Evolutionary conservation across 306 rosid genomes (phyloP), one percentile per base, ranked within the genome.

Genomic region (Biancaea sappan): DNA sequence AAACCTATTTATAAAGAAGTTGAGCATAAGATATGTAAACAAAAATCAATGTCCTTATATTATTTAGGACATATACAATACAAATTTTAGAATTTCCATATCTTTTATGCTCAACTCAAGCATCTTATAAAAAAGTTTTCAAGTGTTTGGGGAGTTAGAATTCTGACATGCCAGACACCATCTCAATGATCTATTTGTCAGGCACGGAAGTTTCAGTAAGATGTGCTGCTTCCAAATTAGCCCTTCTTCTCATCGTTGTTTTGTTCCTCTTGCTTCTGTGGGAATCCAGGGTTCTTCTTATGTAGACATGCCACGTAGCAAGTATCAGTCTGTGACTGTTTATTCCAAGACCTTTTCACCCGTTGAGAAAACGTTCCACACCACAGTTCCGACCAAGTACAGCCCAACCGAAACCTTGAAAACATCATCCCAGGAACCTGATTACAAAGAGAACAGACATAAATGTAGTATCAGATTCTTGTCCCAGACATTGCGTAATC

Each of bases 381-480:
- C 92, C 67, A 95, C 97, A 12, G 99, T 92, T 84, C 99, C 99
- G 41, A 88, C 81, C 85, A 95, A 81, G 81, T 95, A 95, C 25
- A 95, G 86, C 77, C 90, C 98, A 66, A 95, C 99, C 53, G 99
- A 88, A 46, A 95, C 99, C 88, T 95, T 86, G 88, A 95, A 95
- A 68, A 95, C 98, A 78, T 95, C 93, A 59, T 89, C 98, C 99
- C 99, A 95, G 1, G 96, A 88, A 71, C 99, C 99, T 95, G 96
- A 43, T 6, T 68, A 77, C 41, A 75, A 75, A 71, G 64, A 48
- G 26, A 40, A 37, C 15, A 18, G 34, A 38, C 14, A 62, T 18
- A 18, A 60, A 37, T 35, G 48, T 11, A 35, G 51, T 4, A 51
- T 75, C 62, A 75, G 67, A 71, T 50, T 46, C 28, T 64, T 29